Conservation (phyloP, 139 green algal genomes). For the Chlamydomonas sphaeroides region DNA sequence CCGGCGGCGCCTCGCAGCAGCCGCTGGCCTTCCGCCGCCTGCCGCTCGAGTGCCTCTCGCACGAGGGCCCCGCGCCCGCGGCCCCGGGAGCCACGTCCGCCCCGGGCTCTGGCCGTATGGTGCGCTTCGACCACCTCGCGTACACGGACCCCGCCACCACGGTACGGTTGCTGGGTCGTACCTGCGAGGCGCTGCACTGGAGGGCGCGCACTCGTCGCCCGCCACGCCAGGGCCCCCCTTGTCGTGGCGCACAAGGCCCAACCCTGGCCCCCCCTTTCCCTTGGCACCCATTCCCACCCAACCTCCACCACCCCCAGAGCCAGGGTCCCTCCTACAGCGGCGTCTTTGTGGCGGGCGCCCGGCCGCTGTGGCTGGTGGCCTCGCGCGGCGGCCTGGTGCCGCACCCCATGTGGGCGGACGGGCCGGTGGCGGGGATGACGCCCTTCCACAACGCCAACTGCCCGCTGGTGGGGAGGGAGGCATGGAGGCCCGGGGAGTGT, state of each 20-base stretch:
- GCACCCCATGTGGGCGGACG: constrained; percentile 65
- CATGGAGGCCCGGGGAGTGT: no score
- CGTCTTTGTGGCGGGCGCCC: constrained; percentile 69
- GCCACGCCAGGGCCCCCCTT: no score
- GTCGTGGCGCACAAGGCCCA: no score
- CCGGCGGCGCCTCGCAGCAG: no score
- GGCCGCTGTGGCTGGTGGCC: constrained; percentile 81
- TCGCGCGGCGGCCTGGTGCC: constrained; percentile 64
- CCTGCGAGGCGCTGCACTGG: no score
- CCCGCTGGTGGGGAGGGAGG: constrained; percentile 52
- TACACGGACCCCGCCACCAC: no score
- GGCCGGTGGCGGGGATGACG: constrained; percentile 69
- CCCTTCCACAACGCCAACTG: constrained; percentile 94
- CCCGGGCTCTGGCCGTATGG: no score
- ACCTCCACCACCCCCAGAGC: neutral
- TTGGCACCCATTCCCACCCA: no score
- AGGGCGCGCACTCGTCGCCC: no score
- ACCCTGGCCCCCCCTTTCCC: no score
- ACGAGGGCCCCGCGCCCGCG: constrained; percentile 28
- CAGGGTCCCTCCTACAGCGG: constrained; percentile 45
- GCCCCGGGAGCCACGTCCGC: neutral
- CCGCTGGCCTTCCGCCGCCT: constrained; percentile 56
- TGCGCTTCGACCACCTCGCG: constrained; percentile 56
- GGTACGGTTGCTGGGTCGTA: no score
- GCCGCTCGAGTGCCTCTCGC: constrained; percentile 44